Conservation (phyloP, 192 early-diverging fungal genomes). For the Dissophora ornata region DNA sequence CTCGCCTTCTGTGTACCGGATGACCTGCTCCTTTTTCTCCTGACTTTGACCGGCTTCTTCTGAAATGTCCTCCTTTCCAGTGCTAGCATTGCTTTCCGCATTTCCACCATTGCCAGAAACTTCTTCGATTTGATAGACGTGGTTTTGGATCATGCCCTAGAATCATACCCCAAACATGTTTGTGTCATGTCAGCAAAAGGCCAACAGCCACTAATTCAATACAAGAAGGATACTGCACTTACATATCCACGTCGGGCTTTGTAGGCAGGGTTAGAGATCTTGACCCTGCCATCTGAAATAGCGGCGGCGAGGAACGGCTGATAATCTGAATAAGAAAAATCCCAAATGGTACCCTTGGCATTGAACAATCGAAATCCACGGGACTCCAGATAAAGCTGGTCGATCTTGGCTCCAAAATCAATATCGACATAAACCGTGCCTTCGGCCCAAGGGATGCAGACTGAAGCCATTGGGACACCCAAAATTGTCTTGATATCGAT, state of each 20-base stretch:
- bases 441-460: constrained; percentile 37
- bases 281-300: constrained; percentile 37
- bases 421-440: constrained; percentile 30
- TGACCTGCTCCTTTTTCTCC: background rate
- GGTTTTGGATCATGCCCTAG: constrained; percentile 42
- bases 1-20: constrained; percentile 14
- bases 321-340: constrained; percentile 40
- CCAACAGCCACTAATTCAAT: background rate
- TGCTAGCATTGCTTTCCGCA: background rate
- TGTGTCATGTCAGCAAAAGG: too few relatives aligned
- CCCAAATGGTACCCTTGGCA: constrained; percentile 46
- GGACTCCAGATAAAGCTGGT: constrained; percentile 38
- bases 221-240: background rate
- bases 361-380: constrained; percentile 32
- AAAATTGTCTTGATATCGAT: constrained; percentile 41
- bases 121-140: constrained; percentile 34
- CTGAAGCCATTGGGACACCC: constrained; percentile 17
- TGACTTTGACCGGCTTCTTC: too few relatives aligned
- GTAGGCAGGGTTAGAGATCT: constrained; percentile 36
- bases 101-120: background rate
- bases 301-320: constrained; percentile 41
- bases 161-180: background rate
- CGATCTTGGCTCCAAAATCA: constrained; percentile 36
- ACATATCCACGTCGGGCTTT: constrained; percentile 47
- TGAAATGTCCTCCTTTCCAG: background rate